Evolutionary conservation across 148 eudicot species (phyloP).

Genomic region (Drosera capensis): DNA sequence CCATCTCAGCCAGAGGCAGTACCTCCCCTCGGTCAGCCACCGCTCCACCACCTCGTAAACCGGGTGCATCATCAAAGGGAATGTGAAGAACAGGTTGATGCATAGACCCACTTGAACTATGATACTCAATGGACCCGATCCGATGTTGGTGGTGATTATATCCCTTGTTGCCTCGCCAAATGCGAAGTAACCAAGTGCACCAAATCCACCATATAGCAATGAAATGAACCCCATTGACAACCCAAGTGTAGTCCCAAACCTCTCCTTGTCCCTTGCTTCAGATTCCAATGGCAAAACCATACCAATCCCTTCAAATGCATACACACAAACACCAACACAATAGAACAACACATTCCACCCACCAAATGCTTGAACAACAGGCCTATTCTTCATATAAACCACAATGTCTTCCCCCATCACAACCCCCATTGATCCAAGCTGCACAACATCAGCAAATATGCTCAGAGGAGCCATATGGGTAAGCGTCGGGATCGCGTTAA

Average conservation of each 20-base stretch:
- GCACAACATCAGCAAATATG: constrained; percentile 67
- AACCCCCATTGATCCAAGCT: constrained; percentile 59
- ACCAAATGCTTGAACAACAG: constrained; percentile 30
- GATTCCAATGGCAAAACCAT: constrained; percentile 65
- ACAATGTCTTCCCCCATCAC: constrained; percentile 43
- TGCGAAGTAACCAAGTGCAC: constrained; percentile 59
- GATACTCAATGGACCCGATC: constrained; percentile 41
- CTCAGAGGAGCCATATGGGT: constrained; percentile 79
- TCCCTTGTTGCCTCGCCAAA: constrained; percentile 57
- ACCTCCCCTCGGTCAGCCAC: constrained; percentile 40
- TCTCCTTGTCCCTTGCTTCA: constrained; percentile 40
- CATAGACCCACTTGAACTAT: constrained; percentile 55
- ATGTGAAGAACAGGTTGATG: constrained; percentile 52
- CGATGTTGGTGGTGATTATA: constrained; percentile 61
- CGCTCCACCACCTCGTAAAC: constrained; percentile 77
- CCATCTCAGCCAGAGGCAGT: constrained; percentile 66
- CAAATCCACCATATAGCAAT: constrained; percentile 46
- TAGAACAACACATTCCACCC: constrained; percentile 38
- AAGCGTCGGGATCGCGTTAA: constrained; percentile 57
- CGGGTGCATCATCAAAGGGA: constrained; percentile 84
- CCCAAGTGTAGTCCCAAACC: constrained; percentile 35
- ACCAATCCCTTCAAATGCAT: constrained; percentile 72
- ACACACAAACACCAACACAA: constrained; percentile 58
- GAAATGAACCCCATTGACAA: constrained; percentile 44
- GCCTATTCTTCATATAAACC: constrained; percentile 16